Base-by-base conservation (phyloP, 805 yeast species). In the Candida ipomoeae region DNA sequence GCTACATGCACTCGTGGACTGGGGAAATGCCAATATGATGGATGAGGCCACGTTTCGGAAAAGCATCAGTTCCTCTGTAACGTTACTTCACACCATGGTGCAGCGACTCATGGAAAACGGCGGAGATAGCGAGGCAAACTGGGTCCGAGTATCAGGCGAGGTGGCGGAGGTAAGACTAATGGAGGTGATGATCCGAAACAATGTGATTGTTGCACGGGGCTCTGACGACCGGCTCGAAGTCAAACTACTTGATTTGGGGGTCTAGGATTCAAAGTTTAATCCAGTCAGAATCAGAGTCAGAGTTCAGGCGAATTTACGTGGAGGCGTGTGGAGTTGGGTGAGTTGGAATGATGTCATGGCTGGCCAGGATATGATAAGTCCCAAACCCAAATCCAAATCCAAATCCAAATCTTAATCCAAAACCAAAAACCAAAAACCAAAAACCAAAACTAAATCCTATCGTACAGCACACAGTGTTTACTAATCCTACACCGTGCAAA, bases 1-100 rank as follows among this genome's bases (percentile, higher is more conserved):
- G 49, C 29, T 54, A n/a, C 52, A 59, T 36, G 64, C 64, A 32
- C 43, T 57, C 31, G 58, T 58, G 50, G 61, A 60, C 40, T 61
- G 64, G 64, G 61, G 54, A 48, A 53, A 51, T 42, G 51, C 55
- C 17, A 45, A 48, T n/a, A 36, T 54, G 31, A 52, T 61, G 56
- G 63, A 61, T 46, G 61, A 57, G 21, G 46, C 32, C 4, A 51
- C 58, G 7, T 55, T 61, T 21, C 53, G 48, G 15, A 39, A 18
- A 5, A 53, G 56, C 39, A 42, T 61, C 2, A 15, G 39, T 33
- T 56, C 45, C 48, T 48, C 56, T 1, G 48, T 50, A 21, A 15
- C 53, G 6, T 37, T 58, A 1, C 18, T 60, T 15, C 49, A 44
- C 31, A 40, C 44, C 11, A 42, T 60, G 38, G 55, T 55, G 8